Evolutionary conservation across 2,329 filamentous ascomycete genomes (phyloP), one percentile per base, ranked within the genome.

Genomic region (Emericellopsis atlantica): DNA sequence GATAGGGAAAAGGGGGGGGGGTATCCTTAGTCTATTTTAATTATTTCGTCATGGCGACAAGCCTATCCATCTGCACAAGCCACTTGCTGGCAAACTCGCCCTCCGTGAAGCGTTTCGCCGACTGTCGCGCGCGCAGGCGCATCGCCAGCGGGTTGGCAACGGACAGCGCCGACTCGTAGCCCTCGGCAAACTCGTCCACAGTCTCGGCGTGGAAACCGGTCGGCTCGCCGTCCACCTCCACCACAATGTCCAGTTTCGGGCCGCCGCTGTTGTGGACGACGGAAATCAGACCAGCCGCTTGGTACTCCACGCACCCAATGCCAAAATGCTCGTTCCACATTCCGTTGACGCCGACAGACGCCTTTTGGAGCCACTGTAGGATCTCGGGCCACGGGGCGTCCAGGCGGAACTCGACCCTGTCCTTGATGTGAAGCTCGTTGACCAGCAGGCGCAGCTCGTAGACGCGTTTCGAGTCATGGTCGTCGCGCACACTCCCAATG

Each of bases 301-400:
- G 89, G 56, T 96, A 98, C 66, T 98, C 92, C 33, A 98, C 92
- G 14, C 96, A 89, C 2, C 92, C 92, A 44, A 98, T 98, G 18
- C 92, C 92, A 57, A 98, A 98, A 60, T 98, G 92, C 65, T 98
- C 92, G 58, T 95, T 96, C 90, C 92, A 98, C 92, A 98, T 98
- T 54, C 84, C 87, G 52, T 98, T 98, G 24, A 94, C 88, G 39
- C 92, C 92, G 2, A 98, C 76, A 15, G 79, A 90, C 4, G 84
- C 80, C 46, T 69, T 78, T 40, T 76, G 67, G 45, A 96, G 68
- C 76, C 85, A 88, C 26, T 83, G 73, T 9, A 95, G 69, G 40
- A 98, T 85, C 49, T 87, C 76, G 4, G 84, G 78, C 88, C 90
- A 98, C 22, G 84, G 79, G 1, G 87, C 89, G 57, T 98, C 89